Percentiles rank a stretch among this genome's conserved stretches.
Evolutionary conservation across 768 basidiomycete genomes (phyloP).

Genomic region (Agrocybe pediades): DNA sequence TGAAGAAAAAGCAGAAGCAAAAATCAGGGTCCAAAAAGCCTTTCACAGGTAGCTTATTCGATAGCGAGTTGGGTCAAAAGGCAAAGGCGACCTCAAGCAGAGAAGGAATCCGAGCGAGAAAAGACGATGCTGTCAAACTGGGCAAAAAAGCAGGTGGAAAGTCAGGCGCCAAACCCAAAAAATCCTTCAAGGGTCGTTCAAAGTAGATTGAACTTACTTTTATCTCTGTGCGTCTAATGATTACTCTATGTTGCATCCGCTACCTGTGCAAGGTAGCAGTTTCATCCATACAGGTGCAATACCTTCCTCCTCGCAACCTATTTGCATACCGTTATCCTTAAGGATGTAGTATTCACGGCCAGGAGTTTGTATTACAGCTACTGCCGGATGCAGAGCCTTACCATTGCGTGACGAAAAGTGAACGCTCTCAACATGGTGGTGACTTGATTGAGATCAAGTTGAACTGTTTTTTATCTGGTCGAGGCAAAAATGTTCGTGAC

Average conservation of each 20-base stretch:
- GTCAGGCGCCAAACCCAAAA: conserved; percentile 13
- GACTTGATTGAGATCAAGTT: conserved; percentile 37
- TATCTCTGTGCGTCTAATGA: background rate
- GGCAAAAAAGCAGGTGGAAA: conserved; percentile 50
- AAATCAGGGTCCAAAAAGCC: conserved; percentile 36
- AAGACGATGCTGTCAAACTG: conserved; percentile 55
- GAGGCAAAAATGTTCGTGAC: conserved; percentile 22
- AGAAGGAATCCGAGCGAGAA: conserved; percentile 70
- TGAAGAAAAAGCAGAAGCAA: conserved; percentile 34
- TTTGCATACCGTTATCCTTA: conserved; percentile 75
- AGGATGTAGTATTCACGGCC: conserved; percentile 69
- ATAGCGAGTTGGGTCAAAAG: conserved; percentile 57
- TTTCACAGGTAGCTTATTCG: conserved; percentile 47
- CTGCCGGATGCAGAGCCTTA: conserved; percentile 53
- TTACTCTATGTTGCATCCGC: conserved; percentile 11
- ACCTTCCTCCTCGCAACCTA: conserved; percentile 78
- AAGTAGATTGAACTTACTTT: background rate
- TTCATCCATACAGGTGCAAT: conserved; percentile 63
- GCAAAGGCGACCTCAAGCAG: conserved; percentile 21
- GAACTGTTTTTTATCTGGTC: background rate
- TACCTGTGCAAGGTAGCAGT: conserved; percentile 47
- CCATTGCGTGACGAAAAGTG: conserved; percentile 55
- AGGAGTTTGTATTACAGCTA: conserved; percentile 74
- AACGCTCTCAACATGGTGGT: conserved; percentile 77
- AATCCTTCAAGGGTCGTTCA: conserved; percentile 7